Conservation (phyloP, 352 stramenopile species). For the Pythium vanterpoolii region DNA sequence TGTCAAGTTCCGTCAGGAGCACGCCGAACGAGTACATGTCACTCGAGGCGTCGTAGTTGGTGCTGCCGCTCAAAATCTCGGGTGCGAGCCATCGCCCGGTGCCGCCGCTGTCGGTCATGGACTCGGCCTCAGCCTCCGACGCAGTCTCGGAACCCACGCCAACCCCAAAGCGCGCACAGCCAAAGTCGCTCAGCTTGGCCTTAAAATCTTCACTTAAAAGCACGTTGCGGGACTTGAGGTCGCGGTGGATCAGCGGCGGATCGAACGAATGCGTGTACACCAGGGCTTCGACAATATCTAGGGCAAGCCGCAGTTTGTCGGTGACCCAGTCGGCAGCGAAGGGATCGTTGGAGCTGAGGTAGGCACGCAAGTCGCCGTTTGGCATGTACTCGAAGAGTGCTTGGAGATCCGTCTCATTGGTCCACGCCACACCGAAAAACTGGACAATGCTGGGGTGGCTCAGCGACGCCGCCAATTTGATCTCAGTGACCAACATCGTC, state of each 20-base stretch:
- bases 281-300: slow-evolving; percentile 48
- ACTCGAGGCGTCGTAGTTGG: not conserved
- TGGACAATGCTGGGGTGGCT: slow-evolving; percentile 64
- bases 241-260: slow-evolving; percentile 50
- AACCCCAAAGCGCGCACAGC: slow-evolving; percentile 37
- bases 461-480: slow-evolving; percentile 60
- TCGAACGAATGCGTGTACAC: slow-evolving; percentile 62
- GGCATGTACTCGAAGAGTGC: slow-evolving; percentile 69
- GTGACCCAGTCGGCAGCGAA: slow-evolving; percentile 21
- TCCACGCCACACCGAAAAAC: slow-evolving; percentile 67
- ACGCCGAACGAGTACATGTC: not conserved
- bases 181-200: slow-evolving; percentile 69
- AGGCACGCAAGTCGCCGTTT: slow-evolving; percentile 48
- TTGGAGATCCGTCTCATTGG: slow-evolving; percentile 46
- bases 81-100: slow-evolving; percentile 55
- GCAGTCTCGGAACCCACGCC: no score
- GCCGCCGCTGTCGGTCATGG: slow-evolving; percentile 50
- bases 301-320: slow-evolving; percentile 34
- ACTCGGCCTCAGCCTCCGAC: slow-evolving; percentile 37
- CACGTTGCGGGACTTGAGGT: slow-evolving; percentile 63
- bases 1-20: not conserved
- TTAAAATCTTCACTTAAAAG: slow-evolving; percentile 33
- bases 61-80: slow-evolving; percentile 39
- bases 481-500: slow-evolving; percentile 64
- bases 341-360: slow-evolving; percentile 21